Conservation (phyloP, 2,329 filamentous ascomycete species). For the Penicillium olsonii region DNA sequence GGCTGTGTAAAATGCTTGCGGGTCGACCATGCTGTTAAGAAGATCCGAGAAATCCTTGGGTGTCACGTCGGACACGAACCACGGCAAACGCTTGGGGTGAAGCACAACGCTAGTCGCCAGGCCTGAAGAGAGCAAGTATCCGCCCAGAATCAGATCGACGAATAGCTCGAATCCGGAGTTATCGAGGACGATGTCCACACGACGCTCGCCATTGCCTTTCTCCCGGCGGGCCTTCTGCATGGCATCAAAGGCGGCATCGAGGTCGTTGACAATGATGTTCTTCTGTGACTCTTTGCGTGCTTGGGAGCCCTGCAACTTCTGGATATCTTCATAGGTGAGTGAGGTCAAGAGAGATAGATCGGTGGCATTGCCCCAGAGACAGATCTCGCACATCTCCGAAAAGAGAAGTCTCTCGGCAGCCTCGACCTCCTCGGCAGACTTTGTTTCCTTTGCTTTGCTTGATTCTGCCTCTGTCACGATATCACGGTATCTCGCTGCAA, state of each 20-base stretch:
- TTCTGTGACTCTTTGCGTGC: slow-evolving; percentile 84
- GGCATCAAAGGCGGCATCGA: slow-evolving; percentile 65
- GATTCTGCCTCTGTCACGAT: slow-evolving; percentile 68
- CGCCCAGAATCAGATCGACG: slow-evolving; percentile 88
- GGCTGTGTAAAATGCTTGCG: slow-evolving; percentile 75
- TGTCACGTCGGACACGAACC: slow-evolving; percentile 96
- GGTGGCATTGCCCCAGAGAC: slow-evolving; percentile 95
- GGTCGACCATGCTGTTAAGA: slow-evolving; percentile 74
- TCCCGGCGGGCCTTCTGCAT: slow-evolving; percentile 51
- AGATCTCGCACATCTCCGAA: slow-evolving; percentile 92
- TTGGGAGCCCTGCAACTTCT: slow-evolving; percentile 88
- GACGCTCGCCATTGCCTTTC: slow-evolving; percentile 64
- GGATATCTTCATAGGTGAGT: slow-evolving; percentile 91
- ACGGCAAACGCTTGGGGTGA: slow-evolving; percentile 92
- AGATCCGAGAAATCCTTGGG: slow-evolving; percentile 83
- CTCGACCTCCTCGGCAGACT: slow-evolving; percentile 51
- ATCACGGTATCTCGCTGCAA: slow-evolving; percentile 76
- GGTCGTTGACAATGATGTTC: slow-evolving; percentile 89
- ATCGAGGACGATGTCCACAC: slow-evolving; percentile 93
- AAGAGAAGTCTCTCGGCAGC: slow-evolving; percentile 78
- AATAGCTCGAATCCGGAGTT: slow-evolving; percentile 98
- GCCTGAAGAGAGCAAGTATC: slow-evolving; percentile 80
- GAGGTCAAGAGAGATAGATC: slow-evolving; percentile 89
- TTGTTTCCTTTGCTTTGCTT: slow-evolving; percentile 44
- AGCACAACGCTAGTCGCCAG: slow-evolving; percentile 85